Conservation (phyloP, 768 basidiomycete genomes). For the Trametes sanguinea region DNA sequence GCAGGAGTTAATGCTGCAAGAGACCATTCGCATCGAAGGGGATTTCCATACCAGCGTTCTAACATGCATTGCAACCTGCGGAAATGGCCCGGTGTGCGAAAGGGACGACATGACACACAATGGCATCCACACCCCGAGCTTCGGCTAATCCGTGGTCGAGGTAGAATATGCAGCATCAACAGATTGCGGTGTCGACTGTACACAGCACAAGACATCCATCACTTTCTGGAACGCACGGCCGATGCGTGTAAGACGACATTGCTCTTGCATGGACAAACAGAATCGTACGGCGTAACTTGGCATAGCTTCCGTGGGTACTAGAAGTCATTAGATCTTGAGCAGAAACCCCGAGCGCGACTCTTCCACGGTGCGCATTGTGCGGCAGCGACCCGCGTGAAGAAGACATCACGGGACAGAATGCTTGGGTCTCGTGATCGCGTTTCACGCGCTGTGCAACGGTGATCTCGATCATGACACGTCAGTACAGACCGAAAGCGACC, state of each 20-base stretch:
- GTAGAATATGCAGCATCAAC: background rate
- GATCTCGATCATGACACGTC: conserved; percentile 27
- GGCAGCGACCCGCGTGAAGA: background rate
- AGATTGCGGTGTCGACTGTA: background rate
- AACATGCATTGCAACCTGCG: background rate
- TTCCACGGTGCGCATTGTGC: background rate
- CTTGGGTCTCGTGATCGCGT: conserved; percentile 22
- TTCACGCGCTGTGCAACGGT: conserved; percentile 14
- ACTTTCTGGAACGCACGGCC: background rate
- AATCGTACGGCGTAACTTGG: too few species aligned
- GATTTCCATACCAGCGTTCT: background rate
- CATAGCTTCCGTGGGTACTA: too few species aligned
- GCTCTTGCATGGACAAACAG: too few species aligned
- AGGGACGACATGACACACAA: too few species aligned
- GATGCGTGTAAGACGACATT: too few species aligned
- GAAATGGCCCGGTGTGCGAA: too few species aligned
- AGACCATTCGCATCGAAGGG: background rate
- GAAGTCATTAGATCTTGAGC: too few species aligned
- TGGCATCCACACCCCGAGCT: too few species aligned
- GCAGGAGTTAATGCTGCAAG: background rate
- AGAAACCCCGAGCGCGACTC: too few species aligned
- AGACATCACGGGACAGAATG: conserved; percentile 5
- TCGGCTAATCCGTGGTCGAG: too few species aligned
- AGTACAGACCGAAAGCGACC: conserved; percentile 4
- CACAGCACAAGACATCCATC: background rate